Conservation (phyloP, 1,139 yeast species). For the Tardiomyces depauwii region DNA sequence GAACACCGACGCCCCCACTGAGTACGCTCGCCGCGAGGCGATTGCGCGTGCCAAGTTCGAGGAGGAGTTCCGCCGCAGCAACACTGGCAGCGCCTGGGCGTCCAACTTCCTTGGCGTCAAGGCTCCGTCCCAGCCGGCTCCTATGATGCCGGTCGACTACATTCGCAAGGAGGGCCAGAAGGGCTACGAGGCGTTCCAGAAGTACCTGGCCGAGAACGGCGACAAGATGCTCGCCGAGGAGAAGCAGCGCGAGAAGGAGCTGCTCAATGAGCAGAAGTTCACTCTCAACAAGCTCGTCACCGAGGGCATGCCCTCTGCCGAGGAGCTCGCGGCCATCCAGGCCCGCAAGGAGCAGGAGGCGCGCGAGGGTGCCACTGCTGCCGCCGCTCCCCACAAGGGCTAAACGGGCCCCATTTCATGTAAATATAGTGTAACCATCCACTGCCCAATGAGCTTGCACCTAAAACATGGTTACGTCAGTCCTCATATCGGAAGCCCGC, state of each 20-base stretch:
- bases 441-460: no score
- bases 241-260: slow-evolving; percentile 67
- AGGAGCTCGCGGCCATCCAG: slow-evolving; percentile 66
- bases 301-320: slow-evolving; percentile 80
- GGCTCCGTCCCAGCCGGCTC: slow-evolving; percentile 39
- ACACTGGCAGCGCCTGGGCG: slow-evolving; percentile 38
- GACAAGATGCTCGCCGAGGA: slow-evolving; percentile 75
- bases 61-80: slow-evolving; percentile 49
- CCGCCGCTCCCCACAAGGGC: background rate
- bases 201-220: slow-evolving; percentile 78
- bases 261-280: slow-evolving; percentile 64
- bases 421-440: no score
- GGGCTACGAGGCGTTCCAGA: slow-evolving; percentile 76
- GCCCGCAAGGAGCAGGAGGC: slow-evolving; percentile 35
- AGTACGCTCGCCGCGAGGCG: slow-evolving; percentile 67
- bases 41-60: slow-evolving; percentile 61
- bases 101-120: slow-evolving; percentile 55
- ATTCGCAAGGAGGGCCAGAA: slow-evolving; percentile 89
- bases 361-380: slow-evolving; percentile 1
- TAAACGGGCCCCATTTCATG: no score
- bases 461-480: no score
- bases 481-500: no score
- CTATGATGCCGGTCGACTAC: slow-evolving; percentile 83
- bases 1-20: slow-evolving; percentile 59
- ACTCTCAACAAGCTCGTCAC: slow-evolving; percentile 75